Base-by-base conservation (phyloP, 768 basidiomycete species). In the Rossbeevera mucosa region DNA sequence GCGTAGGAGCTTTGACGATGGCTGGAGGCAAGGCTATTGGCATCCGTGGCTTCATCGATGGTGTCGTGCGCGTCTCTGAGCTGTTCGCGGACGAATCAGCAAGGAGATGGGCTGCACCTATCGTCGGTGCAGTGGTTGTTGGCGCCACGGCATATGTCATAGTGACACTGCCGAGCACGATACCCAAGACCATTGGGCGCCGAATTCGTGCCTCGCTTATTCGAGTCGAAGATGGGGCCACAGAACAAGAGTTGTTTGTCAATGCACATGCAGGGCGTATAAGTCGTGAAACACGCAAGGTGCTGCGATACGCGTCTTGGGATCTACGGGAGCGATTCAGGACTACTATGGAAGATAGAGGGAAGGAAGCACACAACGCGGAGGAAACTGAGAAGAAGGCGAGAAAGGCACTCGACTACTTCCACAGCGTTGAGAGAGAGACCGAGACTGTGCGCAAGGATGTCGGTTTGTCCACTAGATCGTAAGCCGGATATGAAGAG, bases 131-230 rank as follows among this genome's bases (percentile, higher is more conserved):
- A 0, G 73, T 81, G 44, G 80, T 84, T 14, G 66, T 91, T 53
- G 91, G 91, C 13, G 71, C 87, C 21, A 80, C 82, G 1, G 83
- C 82, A 2, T 97, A 94, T 73, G 72, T 96, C 55, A 75, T 97
- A 50, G 72, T 89, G 59, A 93, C 96, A 62, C 79, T 99, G 20
- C 96, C 96, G 0, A 79, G 72, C 62, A 83, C 93, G 4, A 86
- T 99, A 59, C 95, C 96, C 40, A 80, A 82, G 53, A 95, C 91
- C 12, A 80, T 98, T 52, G 96, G 96, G 9, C 79, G 92, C 51
- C 81, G 92, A 48, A 82, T 98, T 51, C 80, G 80, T 55, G 75
- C 81, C 3, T 78, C 83, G 3, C 77, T 96, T 7, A 62, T 77
- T 14, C 73, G 68, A 28, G 58, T 65, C n/a, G 74, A 74, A 41